These are phyloP conservation scores for Annulohypoxylon stygium DNA, from an alignment of 495 filamentous ascomycete genomes.

Conservation along the genomic window DNA sequence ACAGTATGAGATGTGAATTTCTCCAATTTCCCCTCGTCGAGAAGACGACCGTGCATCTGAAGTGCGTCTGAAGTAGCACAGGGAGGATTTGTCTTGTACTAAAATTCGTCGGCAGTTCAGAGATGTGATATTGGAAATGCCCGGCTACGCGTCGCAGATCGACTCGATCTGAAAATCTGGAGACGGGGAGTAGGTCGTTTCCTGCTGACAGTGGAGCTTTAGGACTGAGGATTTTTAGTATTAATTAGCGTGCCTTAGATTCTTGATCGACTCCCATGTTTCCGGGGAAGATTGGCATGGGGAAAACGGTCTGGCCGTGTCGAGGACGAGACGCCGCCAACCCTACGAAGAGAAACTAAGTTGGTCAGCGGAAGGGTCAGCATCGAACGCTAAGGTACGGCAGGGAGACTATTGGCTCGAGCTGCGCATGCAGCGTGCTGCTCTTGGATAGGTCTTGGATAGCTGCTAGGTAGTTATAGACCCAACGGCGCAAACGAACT, in stretches of 20 bases:
- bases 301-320: slow-evolving; percentile 7
- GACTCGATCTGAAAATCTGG: slow-evolving; percentile 20
- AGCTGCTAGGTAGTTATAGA: slow-evolving; percentile 5
- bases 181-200: neutral
- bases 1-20: slow-evolving; percentile 38
- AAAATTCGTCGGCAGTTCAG: slow-evolving; percentile 43
- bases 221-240: slow-evolving; percentile 1
- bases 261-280: slow-evolving; percentile 10
- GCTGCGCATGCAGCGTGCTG: slow-evolving; percentile 37
- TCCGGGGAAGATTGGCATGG: slow-evolving; percentile 8
- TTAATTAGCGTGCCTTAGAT: slow-evolving; percentile 2
- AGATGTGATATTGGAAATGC: slow-evolving; percentile 19
- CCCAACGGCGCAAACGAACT: slow-evolving; percentile 37
- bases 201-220: slow-evolving; percentile 9
- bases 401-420: slow-evolving; percentile 39
- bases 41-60: slow-evolving; percentile 27
- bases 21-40: slow-evolving; percentile 47
- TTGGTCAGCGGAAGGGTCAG: slow-evolving; percentile 19
- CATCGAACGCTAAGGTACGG: slow-evolving; percentile 39
- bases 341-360: slow-evolving; percentile 8
- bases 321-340: slow-evolving; percentile 24
- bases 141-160: slow-evolving; percentile 17
- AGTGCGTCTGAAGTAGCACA: slow-evolving; percentile 35
- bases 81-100: slow-evolving; percentile 25
- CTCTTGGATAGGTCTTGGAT: slow-evolving; percentile 26